These are phyloP conservation scores for Fusarium proliferatum DNA, from an alignment of 2,329 filamentous ascomycete species.

Conservation along the genomic window DNA sequence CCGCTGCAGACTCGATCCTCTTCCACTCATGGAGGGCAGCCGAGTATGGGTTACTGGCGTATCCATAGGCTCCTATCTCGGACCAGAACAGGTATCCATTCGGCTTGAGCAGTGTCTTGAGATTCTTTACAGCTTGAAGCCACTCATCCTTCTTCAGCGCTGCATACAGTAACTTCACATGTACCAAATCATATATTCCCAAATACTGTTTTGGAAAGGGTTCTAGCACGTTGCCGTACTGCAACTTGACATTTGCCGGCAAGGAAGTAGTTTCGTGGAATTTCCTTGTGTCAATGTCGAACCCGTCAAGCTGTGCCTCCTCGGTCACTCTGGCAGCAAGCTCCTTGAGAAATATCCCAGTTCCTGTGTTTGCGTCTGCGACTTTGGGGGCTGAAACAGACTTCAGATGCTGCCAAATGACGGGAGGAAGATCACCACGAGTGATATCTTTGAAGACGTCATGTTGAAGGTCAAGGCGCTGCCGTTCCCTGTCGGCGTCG, in stretches of 20 bases:
- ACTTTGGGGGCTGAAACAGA: fast-evolving
- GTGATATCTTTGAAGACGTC: no score
- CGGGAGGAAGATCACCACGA: no score
- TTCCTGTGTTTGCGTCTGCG: background rate
- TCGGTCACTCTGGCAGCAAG: no score
- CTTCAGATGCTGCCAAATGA: background rate
- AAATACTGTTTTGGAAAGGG: background rate
- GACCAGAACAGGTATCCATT: background rate
- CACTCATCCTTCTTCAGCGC: background rate
- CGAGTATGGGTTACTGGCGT: background rate
- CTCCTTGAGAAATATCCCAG: background rate
- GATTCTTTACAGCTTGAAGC: background rate
- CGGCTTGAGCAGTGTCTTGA: background rate
- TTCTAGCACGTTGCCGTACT: background rate
- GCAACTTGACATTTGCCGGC: background rate
- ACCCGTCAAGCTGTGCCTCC: fast-evolving
- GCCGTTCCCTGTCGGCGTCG: background rate
- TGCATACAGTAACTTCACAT: background rate
- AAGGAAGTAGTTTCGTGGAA: background rate
- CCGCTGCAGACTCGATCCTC: background rate
- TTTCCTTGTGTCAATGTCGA: background rate
- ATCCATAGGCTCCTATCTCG: background rate
- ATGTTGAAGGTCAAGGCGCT: background rate
- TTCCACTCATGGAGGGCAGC: background rate
- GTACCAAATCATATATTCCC: background rate